Base-by-base conservation (phyloP, 208 protist genomes). In the Acanthamoeba triangularis region DNA sequence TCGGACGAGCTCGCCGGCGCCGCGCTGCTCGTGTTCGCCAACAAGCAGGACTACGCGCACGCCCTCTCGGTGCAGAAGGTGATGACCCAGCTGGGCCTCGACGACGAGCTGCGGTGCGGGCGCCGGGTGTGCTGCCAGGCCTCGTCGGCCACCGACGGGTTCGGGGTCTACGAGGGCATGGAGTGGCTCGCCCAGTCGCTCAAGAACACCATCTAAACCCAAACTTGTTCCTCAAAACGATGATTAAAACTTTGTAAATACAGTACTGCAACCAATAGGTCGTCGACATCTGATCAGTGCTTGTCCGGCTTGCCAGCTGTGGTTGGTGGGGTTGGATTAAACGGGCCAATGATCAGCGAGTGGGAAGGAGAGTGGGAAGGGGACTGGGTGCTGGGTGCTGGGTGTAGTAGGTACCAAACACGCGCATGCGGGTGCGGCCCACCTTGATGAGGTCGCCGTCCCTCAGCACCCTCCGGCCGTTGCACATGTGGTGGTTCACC, bases 11-110 rank as follows among this genome's bases (percentile, higher is more conserved):
- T 99, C 56, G 41, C 96, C n/a, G 96, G 98, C n/a, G 98, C 98
- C 7, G 90, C 97, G 41, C 33, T 99, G 10, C 96, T 99, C 5
- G 97, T 99, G 10, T 98, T 98, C 87, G 98, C 98, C 56, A 99
- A 99, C 97, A 99, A 99, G 95, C 98, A 99, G 96, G 98, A 98
- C 96, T 76, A 98, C 85, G 97, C 98, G 10, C 8, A 72, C 20
- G 87, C 41, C 7, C 63, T 63, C 56, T 25, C 11, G 18, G 20
- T 63, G 14, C 1, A 63, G 56, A n/a, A 28, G 56, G 56, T 63
- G 13, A 54, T 54, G 49, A 18, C 49, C 49, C 49, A 8, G 49
- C 49, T 54, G 49, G 49, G 49, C 49, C 49, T 54, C 3, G 49
- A 54, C 49, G 49, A 54, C 13, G 49, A 54, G 49, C 49, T 54